Conservation (phyloP, 2,329 filamentous ascomycete genomes). For the Botrytis elliptica region DNA sequence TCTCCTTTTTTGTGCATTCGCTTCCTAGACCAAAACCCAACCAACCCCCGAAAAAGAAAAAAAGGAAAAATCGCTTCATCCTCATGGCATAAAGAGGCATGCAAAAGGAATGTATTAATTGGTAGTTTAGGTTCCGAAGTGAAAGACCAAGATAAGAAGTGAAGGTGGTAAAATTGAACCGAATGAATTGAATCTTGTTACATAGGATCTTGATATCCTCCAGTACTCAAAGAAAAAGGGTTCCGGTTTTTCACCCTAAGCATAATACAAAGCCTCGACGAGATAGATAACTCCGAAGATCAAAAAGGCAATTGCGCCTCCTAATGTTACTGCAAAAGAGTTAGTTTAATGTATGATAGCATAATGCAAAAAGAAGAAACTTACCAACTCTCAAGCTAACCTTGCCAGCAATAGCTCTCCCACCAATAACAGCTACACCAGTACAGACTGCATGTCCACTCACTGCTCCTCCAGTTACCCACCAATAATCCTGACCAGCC, state of each 20-base stretch:
- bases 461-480: constrained; percentile 88
- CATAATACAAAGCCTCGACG: constrained; percentile 70
- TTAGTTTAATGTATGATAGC: constrained; percentile 27
- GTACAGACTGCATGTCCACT: constrained; percentile 88
- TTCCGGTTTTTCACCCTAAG: constrained; percentile 23
- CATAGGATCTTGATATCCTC: background rate
- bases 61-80: background rate
- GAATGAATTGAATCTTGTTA: constrained; percentile 8
- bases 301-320: constrained; percentile 86
- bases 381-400: constrained; percentile 95
- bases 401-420: constrained; percentile 84
- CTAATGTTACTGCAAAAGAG: constrained; percentile 72
- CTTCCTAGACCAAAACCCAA: constrained; percentile 13
- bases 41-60: background rate
- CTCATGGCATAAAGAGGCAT: background rate
- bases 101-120: background rate
- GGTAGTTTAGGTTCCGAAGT: background rate
- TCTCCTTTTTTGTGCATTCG: background rate
- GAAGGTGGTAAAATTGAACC: background rate
- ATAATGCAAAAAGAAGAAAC: constrained; percentile 42
- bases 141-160: background rate
- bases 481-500: constrained; percentile 97
- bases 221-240: background rate
- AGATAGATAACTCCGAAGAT: constrained; percentile 91
- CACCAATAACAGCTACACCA: constrained; percentile 85